phyloP scores from a whole-genome alignment of 257 asterid genomes.

The Solanum corneliomulleri region DNA sequence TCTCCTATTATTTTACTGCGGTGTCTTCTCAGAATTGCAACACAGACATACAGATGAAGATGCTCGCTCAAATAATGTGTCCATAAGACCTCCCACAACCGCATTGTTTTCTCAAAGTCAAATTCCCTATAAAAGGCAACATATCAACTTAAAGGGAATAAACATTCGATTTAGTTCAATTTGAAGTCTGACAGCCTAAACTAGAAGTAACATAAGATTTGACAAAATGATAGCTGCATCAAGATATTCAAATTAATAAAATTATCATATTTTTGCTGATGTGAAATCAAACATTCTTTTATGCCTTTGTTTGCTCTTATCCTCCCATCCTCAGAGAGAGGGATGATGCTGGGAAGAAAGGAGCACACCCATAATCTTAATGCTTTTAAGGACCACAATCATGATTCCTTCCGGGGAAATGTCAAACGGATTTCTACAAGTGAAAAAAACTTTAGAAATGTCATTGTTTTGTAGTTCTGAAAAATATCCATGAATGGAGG shows the following conservation, averaged over 20 bases:
- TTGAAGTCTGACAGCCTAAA: not conserved
- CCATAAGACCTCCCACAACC: constrained; percentile 91
- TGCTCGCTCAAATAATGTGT: constrained; percentile 84
- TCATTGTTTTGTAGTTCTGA: not conserved
- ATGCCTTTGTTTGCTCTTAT: not conserved
- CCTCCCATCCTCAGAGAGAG: not conserved
- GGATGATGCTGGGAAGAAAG: not conserved
- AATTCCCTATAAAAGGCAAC: constrained; percentile 57
- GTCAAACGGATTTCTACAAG: not conserved
- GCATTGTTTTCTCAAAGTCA: constrained; percentile 71
- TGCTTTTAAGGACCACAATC: not conserved
- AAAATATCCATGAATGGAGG: not conserved
- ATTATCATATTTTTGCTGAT: not conserved
- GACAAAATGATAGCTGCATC: not conserved
- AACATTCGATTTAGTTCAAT: not conserved
- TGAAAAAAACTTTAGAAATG: not conserved
- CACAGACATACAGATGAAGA: constrained; percentile 76
- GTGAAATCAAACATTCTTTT: not conserved
- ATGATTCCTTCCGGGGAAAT: not conserved
- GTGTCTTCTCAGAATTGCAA: constrained; percentile 69
- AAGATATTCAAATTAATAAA: not conserved
- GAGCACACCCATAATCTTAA: not conserved
- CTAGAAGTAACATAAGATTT: not conserved
- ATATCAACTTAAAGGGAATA: not conserved
- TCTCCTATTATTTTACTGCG: constrained; percentile 79